A percentile compares a stretch with the other conserved stretches of the same genome.
Evolutionary conservation across 352 stramenopile genomes (phyloP).

Genomic region (Pythium aphanidermatum): DNA sequence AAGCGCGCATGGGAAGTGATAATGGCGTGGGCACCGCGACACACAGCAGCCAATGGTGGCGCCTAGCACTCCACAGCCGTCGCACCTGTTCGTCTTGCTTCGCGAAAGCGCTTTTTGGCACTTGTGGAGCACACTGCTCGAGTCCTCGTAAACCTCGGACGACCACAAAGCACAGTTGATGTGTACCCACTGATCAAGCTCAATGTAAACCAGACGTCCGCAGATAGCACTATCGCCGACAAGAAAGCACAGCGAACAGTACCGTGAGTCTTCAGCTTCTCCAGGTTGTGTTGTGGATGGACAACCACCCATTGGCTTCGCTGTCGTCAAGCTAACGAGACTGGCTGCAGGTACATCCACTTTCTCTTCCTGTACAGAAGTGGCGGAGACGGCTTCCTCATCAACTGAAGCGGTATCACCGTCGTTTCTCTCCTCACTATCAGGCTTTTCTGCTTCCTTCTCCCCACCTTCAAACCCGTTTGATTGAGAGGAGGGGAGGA

Average conservation of each 20-base stretch:
- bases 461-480: no score
- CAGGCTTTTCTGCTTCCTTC: no score
- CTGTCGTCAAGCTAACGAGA: neutral
- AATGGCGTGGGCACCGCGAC: slow-evolving; percentile 85
- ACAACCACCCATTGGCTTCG: neutral
- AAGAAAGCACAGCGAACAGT: slow-evolving; percentile 78
- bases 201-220: slow-evolving; percentile 75
- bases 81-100: slow-evolving; percentile 86
- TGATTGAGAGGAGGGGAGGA: no score
- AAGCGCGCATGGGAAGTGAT: slow-evolving; percentile 91
- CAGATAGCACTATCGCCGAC: slow-evolving; percentile 66
- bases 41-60: slow-evolving; percentile 91
- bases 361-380: neutral
- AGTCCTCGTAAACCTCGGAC: slow-evolving; percentile 88
- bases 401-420: neutral
- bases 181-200: slow-evolving; percentile 88
- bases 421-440: neutral
- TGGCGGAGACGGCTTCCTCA: no score
- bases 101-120: slow-evolving; percentile 88
- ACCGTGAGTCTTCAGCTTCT: slow-evolving; percentile 64
- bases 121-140: slow-evolving; percentile 58
- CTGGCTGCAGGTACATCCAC: neutral
- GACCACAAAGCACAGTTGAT: slow-evolving; percentile 92
- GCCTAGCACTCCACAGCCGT: slow-evolving; percentile 84
- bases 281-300: no score